Evolutionary conservation across 148 eudicot genomes (phyloP), one percentile per base, ranked within the genome.

Genomic region (Dianthus caryophyllus): DNA sequence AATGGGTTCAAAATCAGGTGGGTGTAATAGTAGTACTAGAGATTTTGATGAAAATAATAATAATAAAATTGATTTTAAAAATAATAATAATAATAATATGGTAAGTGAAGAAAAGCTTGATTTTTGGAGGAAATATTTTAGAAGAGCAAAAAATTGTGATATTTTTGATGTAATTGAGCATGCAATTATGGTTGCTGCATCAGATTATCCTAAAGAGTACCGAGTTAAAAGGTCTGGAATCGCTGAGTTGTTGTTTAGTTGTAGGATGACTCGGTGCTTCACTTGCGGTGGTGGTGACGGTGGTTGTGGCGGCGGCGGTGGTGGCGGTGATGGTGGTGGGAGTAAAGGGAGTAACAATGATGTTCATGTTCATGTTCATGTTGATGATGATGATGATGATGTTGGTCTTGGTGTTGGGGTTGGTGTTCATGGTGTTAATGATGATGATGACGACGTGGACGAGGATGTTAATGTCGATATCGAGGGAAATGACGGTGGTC

Each of bases 81-180:
- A 1, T 20, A 29, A 17, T 49, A 24, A 1, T 17, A 36, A 51
- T 49, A 36, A 17, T 11, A n/a, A 11, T 7, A 24, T 10, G 10
- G 58, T 49, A 33, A 20, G 13, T 16, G 61, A 31, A 2, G 56
- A 39, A 27, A 67, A 60, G 46, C 64, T 92, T 22, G 89, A 84
- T 49, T 60, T 77, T 59, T 93, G 98, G 98, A 87, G 95, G 71
- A 79, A 83, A 47, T 87, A 75, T 72, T 92, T 92, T 33, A 63
- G 84, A 41, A 75, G 65, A 41, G 78, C 88, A 4, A 85, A 81
- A 67, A 85, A 81, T 68, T 69, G 83, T 1, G 85, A 83, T 57
- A 94, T 94, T 13, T 94, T 90, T 51, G 87, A 82, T 50, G 83
- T 90, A 64, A 93, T 94, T 56, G 92, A 94, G 79, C 67, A 78